Base-by-base conservation (phyloP, 345 rosid species). In the Passiflora organensis region DNA sequence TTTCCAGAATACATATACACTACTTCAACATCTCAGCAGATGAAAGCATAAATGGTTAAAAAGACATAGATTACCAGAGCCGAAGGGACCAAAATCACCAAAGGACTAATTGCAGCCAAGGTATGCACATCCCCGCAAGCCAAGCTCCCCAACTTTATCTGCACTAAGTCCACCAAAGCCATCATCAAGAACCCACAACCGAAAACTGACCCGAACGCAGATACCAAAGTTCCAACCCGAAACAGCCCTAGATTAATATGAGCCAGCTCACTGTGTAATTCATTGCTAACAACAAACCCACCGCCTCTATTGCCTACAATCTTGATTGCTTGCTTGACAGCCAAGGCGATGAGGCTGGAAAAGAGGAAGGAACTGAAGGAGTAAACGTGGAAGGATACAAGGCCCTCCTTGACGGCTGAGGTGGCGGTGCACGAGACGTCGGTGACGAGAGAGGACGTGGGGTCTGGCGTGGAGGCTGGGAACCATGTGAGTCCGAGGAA, bases 301-400 rank as follows among this genome's bases (percentile, higher is more conserved):
- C 12, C 43, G 12, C 5, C 34, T 8, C 34, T 39, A 4, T 10
- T 39, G 14, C 12, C 43, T 1, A 4, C 6, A 10, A 14, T 39
- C 53, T 51, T 73, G 57, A 87, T 78, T 45, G 82, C 75, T 67
- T 86, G 93, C 61, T 82, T 90, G 60, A 87, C 59, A 32, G 94
- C 80, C 51, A 78, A 62, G 17, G 94, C 97, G 4, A 90, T 42
- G 56, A 90, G 89, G 67, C 95, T 90, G 6, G 97, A 86, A 74
- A 82, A 86, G 60, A 90, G 86, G 68, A 86, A 84, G 60, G 64
- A 79, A 58, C 82, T 80, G 76, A 90, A 90, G 45, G 97, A 78
- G 69, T 87, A 90, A 15, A 87, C 95, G 62, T 85, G 97, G 82
- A 69, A 81, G 22, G 85, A 39, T 13, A 90, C 56, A 15, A 90